These are phyloP conservation scores for Colletotrichum cordylinicola DNA, from an alignment of 2,329 filamentous ascomycete genomes.

Conservation along the genomic window DNA sequence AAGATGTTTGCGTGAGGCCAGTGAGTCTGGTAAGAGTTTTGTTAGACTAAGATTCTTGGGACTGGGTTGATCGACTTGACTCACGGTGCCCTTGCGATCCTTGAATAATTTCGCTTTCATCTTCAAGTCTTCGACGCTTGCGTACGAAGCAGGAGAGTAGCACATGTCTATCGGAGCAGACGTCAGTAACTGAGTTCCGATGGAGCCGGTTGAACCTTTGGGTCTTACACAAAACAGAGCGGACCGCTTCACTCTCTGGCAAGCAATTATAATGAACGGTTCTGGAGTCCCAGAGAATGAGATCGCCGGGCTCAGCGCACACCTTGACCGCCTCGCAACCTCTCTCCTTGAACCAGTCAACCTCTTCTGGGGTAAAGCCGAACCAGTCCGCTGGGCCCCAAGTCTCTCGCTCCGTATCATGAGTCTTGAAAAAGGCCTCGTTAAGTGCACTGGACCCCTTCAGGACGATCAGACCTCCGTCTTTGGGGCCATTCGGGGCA, in stretches of 20 bases:
- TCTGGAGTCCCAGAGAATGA: neutral
- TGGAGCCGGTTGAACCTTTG: neutral
- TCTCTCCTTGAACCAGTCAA: neutral
- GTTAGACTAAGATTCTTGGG: accelerated
- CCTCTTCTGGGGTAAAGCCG: neutral
- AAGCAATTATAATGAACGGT: neutral
- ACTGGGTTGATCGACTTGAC: neutral
- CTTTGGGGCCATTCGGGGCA: neutral
- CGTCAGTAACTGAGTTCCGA: neutral
- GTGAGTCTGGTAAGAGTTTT: neutral
- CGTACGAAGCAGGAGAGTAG: neutral
- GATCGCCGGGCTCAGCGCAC: neutral
- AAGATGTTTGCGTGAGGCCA: neutral
- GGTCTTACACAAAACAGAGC: neutral
- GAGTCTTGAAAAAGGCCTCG: neutral
- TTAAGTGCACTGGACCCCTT: neutral
- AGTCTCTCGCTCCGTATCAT: neutral
- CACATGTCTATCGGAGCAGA: neutral
- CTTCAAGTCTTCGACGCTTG: neutral
- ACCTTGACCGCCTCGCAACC: neutral
- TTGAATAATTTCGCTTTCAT: neutral
- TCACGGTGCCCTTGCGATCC: neutral
- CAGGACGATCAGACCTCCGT: neutral
- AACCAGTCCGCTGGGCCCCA: neutral
- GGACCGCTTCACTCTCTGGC: neutral